A percentile compares a stretch with the other conserved stretches of the same genome.
phyloP scores from a whole-genome alignment of 441 rosid genomes.

The Erodium texanum region DNA sequence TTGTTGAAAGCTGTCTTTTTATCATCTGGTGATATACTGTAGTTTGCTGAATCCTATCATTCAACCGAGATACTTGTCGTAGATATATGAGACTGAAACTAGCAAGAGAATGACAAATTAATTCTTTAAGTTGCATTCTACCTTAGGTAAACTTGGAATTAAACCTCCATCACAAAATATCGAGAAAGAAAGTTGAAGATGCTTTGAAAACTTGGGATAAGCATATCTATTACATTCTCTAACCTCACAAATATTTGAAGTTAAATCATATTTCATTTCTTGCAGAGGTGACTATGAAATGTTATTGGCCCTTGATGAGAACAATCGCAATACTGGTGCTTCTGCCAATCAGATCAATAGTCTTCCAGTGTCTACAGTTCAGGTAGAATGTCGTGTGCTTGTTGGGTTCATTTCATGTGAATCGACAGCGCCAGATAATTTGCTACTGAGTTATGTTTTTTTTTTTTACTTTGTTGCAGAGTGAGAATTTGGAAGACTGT shows the following conservation, averaged over 20 bases:
- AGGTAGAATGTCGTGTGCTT: slow-evolving; percentile 32
- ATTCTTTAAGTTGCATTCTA: neutral
- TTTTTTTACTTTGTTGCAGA: slow-evolving; percentile 31
- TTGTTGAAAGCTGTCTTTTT: neutral
- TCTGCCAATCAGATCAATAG: slow-evolving; percentile 55
- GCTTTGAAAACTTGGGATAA: neutral
- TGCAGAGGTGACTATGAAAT: slow-evolving; percentile 87
- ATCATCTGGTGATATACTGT: neutral
- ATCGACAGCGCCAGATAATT: neutral
- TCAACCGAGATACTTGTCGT: neutral
- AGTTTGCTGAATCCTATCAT: neutral
- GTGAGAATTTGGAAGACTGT: slow-evolving; percentile 58
- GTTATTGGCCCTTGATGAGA: slow-evolving; percentile 82
- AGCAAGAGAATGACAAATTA: neutral
- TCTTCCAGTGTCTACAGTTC: slow-evolving; percentile 72
- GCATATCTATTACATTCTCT: neutral
- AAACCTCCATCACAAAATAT: neutral
- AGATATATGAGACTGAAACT: neutral
- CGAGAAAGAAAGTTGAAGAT: neutral
- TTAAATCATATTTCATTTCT: slow-evolving; percentile 10
- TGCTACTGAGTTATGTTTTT: slow-evolving; percentile 1
- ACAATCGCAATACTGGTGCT: slow-evolving; percentile 53
- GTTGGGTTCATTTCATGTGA: slow-evolving; percentile 9
- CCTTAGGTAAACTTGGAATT: neutral
- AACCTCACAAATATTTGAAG: neutral